Evolutionary conservation across 805 yeast species (phyloP).

Genomic region (Debaryomyces castellii): DNA sequence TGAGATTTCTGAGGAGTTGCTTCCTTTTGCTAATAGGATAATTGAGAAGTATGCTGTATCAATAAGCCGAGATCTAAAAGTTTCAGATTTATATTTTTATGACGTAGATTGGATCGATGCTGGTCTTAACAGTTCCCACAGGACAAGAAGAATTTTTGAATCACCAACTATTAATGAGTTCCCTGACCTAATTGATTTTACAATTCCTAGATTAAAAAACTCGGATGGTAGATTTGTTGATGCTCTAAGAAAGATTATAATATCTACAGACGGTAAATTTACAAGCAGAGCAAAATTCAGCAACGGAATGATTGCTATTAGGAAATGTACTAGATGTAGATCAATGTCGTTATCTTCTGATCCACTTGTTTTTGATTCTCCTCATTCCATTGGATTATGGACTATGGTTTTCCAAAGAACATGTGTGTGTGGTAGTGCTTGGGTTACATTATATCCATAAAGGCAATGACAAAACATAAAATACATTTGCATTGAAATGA

Average conservation of each 20-base stretch:
- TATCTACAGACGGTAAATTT: slow-evolving; percentile 9
- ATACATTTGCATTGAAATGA: background rate
- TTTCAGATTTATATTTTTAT: slow-evolving; percentile 58
- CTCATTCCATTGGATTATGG: slow-evolving; percentile 44
- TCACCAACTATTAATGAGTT: background rate
- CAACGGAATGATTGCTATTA: slow-evolving; percentile 10
- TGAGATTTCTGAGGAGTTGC: slow-evolving; percentile 47
- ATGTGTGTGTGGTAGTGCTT: slow-evolving; percentile 77
- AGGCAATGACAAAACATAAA: slow-evolving; percentile 17
- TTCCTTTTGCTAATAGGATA: slow-evolving; percentile 40
- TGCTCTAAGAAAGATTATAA: slow-evolving; percentile 36
- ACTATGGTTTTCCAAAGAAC: slow-evolving; percentile 67
- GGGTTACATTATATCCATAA: slow-evolving; percentile 41
- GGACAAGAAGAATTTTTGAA: background rate
- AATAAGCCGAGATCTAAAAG: slow-evolving; percentile 44
- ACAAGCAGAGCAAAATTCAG: background rate
- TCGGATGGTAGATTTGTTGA: slow-evolving; percentile 30
- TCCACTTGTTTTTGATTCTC: slow-evolving; percentile 34
- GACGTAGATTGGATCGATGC: slow-evolving; percentile 65
- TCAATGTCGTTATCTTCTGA: slow-evolving; percentile 42
- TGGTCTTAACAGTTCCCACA: slow-evolving; percentile 18
- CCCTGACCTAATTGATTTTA: slow-evolving; percentile 4
- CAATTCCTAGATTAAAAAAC: slow-evolving; percentile 21
- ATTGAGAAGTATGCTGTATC: slow-evolving; percentile 48
- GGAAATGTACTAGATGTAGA: slow-evolving; percentile 44